Evolutionary conservation across 2,329 filamentous ascomycete species (phyloP).

Genomic region (Polychaeton citri): DNA sequence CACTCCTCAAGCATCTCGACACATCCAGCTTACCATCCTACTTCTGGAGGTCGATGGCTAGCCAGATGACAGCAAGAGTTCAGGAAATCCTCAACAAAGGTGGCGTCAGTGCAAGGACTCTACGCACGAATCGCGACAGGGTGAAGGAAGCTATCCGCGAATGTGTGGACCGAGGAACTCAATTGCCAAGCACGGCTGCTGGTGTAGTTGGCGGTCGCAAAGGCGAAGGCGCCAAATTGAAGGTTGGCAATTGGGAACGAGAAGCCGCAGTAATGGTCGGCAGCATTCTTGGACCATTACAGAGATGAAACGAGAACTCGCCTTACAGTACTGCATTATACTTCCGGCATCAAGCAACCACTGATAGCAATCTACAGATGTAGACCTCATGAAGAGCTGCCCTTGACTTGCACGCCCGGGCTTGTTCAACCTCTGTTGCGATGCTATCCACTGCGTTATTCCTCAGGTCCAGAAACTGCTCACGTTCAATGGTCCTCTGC

Average conservation of each 20-base stretch:
- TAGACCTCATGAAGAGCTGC: too few species aligned
- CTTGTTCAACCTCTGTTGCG: too few species aligned
- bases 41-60: conserved; percentile 85
- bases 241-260: conserved; percentile 58
- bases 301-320: too few species aligned
- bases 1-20: conserved; percentile 59
- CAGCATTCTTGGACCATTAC: conserved; percentile 53
- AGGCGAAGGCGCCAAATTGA: conserved; percentile 32
- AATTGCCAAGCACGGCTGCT: conserved; percentile 36
- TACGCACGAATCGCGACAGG: conserved; percentile 60
- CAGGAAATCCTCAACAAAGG: conserved; percentile 75
- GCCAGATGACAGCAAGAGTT: conserved; percentile 60
- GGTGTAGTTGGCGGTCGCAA: conserved; percentile 32
- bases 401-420: too few species aligned
- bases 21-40: conserved; percentile 77
- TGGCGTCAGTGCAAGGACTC: conserved; percentile 68
- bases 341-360: too few species aligned
- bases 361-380: too few species aligned
- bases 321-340: too few species aligned
- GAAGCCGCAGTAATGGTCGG: conserved; percentile 93
- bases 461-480: too few species aligned
- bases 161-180: conserved; percentile 67
- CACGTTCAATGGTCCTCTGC: too few species aligned
- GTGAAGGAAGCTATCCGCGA: conserved; percentile 69
- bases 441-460: too few species aligned